Evolutionary conservation across 169 alveolate genomes (phyloP), one percentile per base, ranked within the genome.

Genomic region (Eimeria sp.): DNA sequence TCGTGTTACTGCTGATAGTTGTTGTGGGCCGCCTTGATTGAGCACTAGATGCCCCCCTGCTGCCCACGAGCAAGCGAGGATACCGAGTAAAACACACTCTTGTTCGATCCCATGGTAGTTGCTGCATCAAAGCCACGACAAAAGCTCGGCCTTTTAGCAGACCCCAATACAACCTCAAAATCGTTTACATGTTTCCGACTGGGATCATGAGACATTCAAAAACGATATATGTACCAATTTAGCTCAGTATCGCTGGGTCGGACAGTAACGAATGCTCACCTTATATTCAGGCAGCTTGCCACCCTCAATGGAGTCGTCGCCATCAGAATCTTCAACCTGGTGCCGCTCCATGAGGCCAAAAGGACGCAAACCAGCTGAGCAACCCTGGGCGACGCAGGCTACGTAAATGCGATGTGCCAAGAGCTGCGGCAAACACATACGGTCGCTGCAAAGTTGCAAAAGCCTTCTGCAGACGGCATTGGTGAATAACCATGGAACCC

Each of bases 311-410:
- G 92, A 7, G 67, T 65, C 47, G 27, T 87, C 83, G 20, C 54
- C 83, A 61, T 65, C 83, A 43, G 94, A 65, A 2, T 45, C 67
- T 40, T 20, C 94, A 9, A 11, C 83, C 75, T 82, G 92, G 9
- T 87, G 83, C 13, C 65, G 83, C 49, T 87, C 94, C 94, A 87
- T 87, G 27, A 87, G 94, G 83, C 94, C 94, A 45, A 87, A 87
- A 25, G 78, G 63, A 27, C 94, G 80, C 84, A 87, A 4, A 5
- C 83, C 78, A 9, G 57, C 45, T 20, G 94, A 87, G 83, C 94
- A 87, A 18, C 94, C 82, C 49, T 87, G 94, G 65, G 94, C 83
- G 61, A 87, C 94, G 94, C 94, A 87, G 27, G 94, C 94, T 22
- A 87, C 67, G 82, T 87, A 87, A 9, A 87, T 65, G 43, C 94